Conservation (phyloP, 192 early-diverging fungal species). For the Coemansia pectinata region DNA sequence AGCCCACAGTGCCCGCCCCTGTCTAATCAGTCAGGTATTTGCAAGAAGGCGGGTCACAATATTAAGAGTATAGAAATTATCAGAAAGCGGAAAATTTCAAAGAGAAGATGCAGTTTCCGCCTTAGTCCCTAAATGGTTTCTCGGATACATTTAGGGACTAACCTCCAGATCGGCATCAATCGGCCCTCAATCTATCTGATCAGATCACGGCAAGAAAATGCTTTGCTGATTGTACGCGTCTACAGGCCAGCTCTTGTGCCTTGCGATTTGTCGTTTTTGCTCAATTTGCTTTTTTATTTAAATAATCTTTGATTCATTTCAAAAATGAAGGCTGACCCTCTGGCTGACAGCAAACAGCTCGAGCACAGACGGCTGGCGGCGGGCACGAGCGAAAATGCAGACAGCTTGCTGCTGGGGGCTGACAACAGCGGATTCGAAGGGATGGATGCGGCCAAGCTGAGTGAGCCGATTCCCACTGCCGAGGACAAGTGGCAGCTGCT, state of each 20-base stretch:
- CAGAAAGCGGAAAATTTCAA: no score
- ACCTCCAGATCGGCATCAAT: background rate
- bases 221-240: no score
- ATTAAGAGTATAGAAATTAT: background rate
- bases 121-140: background rate
- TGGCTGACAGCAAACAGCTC: background rate
- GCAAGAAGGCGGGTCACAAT: background rate
- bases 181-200: background rate
- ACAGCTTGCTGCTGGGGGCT: constrained; percentile 26
- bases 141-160: background rate
- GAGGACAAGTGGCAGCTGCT: constrained; percentile 97
- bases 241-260: no score
- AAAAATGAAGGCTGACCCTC: constrained; percentile 21
- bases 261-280: background rate
- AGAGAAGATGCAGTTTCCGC: background rate
- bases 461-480: constrained; percentile 47
- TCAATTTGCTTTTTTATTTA: background rate
- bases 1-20: background rate
- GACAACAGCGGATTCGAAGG: background rate
- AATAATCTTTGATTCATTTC: background rate
- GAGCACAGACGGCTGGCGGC: constrained; percentile 28
- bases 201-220: background rate
- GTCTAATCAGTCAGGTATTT: background rate
- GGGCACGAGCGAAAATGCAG: constrained; percentile 7
- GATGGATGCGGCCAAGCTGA: constrained; percentile 15